phyloP scores from a whole-genome alignment of 495 filamentous ascomycete species.

The Halenospora varia region DNA sequence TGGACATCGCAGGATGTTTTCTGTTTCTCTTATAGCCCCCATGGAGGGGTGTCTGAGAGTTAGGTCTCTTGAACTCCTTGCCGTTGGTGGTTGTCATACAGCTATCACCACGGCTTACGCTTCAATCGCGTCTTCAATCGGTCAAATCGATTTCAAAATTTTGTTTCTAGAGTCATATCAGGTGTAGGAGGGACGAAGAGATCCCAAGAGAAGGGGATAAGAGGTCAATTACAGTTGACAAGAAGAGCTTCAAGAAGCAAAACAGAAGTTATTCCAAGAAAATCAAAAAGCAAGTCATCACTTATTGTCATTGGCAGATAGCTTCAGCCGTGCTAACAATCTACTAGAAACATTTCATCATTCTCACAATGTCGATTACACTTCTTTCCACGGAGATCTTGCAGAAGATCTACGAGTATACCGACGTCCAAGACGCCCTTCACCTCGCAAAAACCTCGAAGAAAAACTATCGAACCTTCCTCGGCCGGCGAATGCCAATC shows the following conservation, averaged over 20 bases:
- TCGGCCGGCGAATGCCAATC: slow-evolving; percentile 47
- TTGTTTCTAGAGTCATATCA: slow-evolving; percentile 16
- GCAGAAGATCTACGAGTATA: slow-evolving; percentile 54
- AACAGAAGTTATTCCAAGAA: slow-evolving; percentile 4
- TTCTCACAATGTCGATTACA: slow-evolving; percentile 33
- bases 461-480: slow-evolving; percentile 49
- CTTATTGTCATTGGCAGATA: no score
- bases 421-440: slow-evolving; percentile 47
- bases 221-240: slow-evolving; percentile 23
- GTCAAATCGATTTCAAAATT: slow-evolving; percentile 16
- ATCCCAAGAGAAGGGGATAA: slow-evolving; percentile 3
- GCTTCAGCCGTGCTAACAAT: background rate
- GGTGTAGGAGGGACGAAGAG: background rate
- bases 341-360: background rate
- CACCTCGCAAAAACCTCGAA: slow-evolving; percentile 50
- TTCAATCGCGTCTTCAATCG: slow-evolving; percentile 13
- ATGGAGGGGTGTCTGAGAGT: slow-evolving; percentile 60
- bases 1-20: slow-evolving; percentile 35
- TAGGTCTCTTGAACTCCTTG: slow-evolving; percentile 40
- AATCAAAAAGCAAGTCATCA: background rate
- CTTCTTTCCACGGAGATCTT: slow-evolving; percentile 58
- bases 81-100: slow-evolving; percentile 31
- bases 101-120: slow-evolving; percentile 27
- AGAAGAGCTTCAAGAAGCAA: slow-evolving; percentile 7
- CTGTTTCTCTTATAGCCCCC: slow-evolving; percentile 62